Conservation (phyloP, 306 rosid species). For the Corylus americana region DNA sequence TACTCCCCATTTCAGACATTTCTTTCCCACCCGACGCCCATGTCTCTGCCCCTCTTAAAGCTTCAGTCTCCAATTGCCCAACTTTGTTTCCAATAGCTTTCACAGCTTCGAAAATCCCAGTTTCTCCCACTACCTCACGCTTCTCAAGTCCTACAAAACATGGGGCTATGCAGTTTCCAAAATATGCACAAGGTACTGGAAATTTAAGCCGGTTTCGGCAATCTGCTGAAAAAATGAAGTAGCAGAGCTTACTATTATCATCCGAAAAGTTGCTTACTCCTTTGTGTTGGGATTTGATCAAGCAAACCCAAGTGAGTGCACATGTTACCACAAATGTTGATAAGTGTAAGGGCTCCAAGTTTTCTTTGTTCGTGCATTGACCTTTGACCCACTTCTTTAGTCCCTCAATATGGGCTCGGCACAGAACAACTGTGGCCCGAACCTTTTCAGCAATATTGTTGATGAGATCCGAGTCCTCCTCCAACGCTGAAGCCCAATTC, state of each 20-base stretch:
- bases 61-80: background rate
- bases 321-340: slow-evolving; percentile 33
- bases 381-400: slow-evolving; percentile 19
- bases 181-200: slow-evolving; percentile 34
- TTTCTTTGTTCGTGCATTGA: background rate
- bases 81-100: slow-evolving; percentile 20
- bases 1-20: background rate
- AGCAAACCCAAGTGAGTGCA: slow-evolving; percentile 39
- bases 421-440: slow-evolving; percentile 13
- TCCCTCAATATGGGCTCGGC: slow-evolving; percentile 8
- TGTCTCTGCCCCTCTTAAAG: slow-evolving; percentile 15
- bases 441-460: slow-evolving; percentile 5
- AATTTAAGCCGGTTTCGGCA: slow-evolving; percentile 31
- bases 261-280: background rate
- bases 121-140: slow-evolving; percentile 26
- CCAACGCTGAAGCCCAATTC: background rate
- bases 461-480: background rate
- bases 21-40: slow-evolving; percentile 7
- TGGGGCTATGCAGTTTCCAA: slow-evolving; percentile 27
- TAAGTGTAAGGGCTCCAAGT: background rate
- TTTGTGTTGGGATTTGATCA: slow-evolving; percentile 10
- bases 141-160: background rate
- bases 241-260: background rate
- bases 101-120: slow-evolving; percentile 31
- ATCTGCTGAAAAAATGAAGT: slow-evolving; percentile 31